phyloP scores from a whole-genome alignment of 352 stramenopile species.

The Phytophthora idaei region DNA sequence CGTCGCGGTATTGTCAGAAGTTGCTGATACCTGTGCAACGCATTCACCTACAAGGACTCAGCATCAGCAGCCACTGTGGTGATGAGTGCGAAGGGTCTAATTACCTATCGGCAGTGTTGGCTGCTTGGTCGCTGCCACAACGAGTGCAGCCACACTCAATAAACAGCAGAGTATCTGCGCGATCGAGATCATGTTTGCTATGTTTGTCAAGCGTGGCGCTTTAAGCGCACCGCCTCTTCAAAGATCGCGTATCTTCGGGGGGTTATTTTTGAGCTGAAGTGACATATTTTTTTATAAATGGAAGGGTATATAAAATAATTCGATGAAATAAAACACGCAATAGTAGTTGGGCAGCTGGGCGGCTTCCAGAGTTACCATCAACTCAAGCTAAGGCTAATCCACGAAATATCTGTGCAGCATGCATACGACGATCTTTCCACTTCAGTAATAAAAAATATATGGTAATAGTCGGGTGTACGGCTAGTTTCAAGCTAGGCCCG shows the following conservation, averaged over 20 bases:
- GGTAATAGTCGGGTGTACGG: too few species aligned
- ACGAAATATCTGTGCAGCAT: too few species aligned
- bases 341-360: too few species aligned
- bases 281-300: too few species aligned
- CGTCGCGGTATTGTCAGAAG: background rate
- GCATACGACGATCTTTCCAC: too few species aligned
- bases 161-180: constrained; percentile 15
- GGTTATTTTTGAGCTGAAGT: too few species aligned
- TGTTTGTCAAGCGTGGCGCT: constrained; percentile 22
- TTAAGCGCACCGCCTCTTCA: constrained; percentile 24
- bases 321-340: too few species aligned
- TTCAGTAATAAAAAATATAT: too few species aligned
- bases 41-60: constrained; percentile 20
- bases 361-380: too few species aligned
- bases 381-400: too few species aligned
- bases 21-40: background rate
- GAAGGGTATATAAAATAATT: too few species aligned
- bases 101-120: constrained; percentile 29
- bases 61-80: constrained; percentile 1
- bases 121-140: constrained; percentile 5
- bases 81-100: background rate
- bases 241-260: constrained; percentile 23
- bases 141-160: background rate
- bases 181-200: constrained; percentile 15
- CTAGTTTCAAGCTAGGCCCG: too few species aligned